Conservation (phyloP, 352 stramenopile genomes). For the Elongisporangium undulatum region DNA sequence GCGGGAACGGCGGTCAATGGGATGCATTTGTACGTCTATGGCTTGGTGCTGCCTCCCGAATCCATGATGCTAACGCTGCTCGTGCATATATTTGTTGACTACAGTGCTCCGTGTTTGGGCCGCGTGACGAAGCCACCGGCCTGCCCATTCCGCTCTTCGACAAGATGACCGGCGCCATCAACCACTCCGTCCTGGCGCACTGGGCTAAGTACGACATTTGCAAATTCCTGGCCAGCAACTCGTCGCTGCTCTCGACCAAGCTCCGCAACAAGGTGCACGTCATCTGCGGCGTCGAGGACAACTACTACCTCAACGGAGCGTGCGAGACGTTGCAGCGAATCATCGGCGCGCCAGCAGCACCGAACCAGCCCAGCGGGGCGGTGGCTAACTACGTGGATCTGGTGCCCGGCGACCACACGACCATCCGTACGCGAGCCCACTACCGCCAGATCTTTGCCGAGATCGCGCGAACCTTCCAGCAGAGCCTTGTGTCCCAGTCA, state of each 20-base stretch:
- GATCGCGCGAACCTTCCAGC: conserved; percentile 34
- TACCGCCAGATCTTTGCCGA: conserved; percentile 61
- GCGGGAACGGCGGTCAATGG: conserved; percentile 73
- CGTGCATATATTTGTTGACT: conserved; percentile 1
- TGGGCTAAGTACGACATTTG: conserved; percentile 68
- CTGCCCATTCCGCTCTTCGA: conserved; percentile 66
- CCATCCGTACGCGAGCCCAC: conserved; percentile 59
- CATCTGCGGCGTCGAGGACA: conserved; percentile 68
- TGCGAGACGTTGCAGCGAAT: conserved; percentile 56
- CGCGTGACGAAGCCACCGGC: conserved; percentile 29
- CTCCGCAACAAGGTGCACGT: conserved; percentile 66
- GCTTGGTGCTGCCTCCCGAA: neutral
- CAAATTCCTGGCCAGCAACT: conserved; percentile 35
- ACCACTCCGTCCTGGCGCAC: conserved; percentile 44
- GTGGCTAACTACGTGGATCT: conserved; percentile 67
- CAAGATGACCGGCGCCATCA: conserved; percentile 69
- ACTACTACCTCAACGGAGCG: conserved; percentile 69
- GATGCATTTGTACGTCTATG: conserved; percentile 63
- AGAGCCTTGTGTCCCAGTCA: neutral
- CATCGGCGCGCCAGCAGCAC: conserved; percentile 23
- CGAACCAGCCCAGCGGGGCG: conserved; percentile 7
- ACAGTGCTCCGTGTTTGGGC: conserved; percentile 63
- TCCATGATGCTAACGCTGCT: conserved; percentile 2
- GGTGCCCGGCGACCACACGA: conserved; percentile 66
- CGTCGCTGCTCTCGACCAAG: conserved; percentile 30